phyloP scores from a whole-genome alignment of 208 protist genomes.

The Herpetomonas samuelpessoai region DNA sequence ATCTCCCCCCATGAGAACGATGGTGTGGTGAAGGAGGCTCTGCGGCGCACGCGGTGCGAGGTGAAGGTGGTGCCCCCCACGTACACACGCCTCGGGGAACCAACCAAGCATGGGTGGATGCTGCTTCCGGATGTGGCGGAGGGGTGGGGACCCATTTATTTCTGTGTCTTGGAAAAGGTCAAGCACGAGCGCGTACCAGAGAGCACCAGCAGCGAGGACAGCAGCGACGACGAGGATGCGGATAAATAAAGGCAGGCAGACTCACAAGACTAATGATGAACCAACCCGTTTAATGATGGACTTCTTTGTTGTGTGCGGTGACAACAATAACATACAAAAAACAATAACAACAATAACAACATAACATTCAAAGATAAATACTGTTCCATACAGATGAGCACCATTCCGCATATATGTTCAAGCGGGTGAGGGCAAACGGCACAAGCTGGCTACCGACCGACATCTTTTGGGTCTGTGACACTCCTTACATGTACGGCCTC shows the following conservation, averaged over 20 bases:
- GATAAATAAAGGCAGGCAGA: neutral
- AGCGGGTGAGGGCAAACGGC: neutral
- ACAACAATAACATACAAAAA: neutral
- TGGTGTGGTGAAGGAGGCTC: conserved; percentile 61
- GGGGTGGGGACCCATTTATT: conserved; percentile 77
- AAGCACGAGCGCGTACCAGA: conserved; percentile 17
- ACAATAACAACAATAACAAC: conserved; percentile 1
- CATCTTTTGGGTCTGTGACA: no score
- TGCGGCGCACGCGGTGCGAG: conserved; percentile 56
- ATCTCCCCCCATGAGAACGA: conserved; percentile 90
- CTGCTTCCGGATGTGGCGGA: conserved; percentile 61
- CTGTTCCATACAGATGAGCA: no score
- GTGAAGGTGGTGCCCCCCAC: conserved; percentile 33
- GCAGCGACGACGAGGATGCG: conserved; percentile 18
- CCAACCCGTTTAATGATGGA: neutral
- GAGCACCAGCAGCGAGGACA: conserved; percentile 15
- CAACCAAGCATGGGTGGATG: conserved; percentile 60
- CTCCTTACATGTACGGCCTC: no score
- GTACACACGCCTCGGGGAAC: conserved; percentile 40
- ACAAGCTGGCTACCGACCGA: no score
- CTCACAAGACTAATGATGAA: no score
- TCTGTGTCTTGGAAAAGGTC: conserved; percentile 62
- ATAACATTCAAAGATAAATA: neutral
- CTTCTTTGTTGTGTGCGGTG: neutral
- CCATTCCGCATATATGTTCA: neutral